These are phyloP conservation scores for Wickerhamiella siamensis DNA, from an alignment of 805 yeast genomes.

Conservation along the genomic window DNA sequence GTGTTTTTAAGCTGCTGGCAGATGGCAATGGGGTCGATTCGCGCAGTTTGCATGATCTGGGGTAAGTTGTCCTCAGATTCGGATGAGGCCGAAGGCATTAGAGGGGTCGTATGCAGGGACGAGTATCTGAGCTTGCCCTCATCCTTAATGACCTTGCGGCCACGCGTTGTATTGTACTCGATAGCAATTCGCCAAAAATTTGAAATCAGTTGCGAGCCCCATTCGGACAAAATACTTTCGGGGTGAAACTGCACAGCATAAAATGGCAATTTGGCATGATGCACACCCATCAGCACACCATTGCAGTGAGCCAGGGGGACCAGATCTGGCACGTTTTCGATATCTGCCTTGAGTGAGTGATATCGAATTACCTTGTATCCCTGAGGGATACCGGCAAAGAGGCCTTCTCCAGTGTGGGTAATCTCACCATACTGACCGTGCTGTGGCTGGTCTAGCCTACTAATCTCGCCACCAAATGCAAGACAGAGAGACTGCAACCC, in stretches of 20 bases:
- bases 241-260: constrained; percentile 97
- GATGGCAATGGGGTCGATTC: constrained; percentile 4
- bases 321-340: not conserved
- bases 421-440: constrained; percentile 77
- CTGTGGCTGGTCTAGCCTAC: constrained; percentile 40
- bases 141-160: not conserved
- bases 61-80: not conserved
- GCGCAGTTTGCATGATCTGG: not conserved
- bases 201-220: constrained; percentile 43
- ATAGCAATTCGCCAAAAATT: constrained; percentile 48
- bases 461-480: constrained; percentile 42
- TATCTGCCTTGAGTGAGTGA: constrained; percentile 59
- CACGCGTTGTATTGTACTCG: constrained; percentile 20
- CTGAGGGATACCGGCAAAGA: constrained; percentile 31
- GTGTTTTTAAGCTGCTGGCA: constrained; percentile 8
- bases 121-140: constrained; percentile 5
- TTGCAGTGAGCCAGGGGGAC: constrained; percentile 24
- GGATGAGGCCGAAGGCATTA: not conserved
- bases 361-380: constrained; percentile 64
- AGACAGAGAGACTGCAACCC: constrained; percentile 79
- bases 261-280: constrained; percentile 47
- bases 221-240: constrained; percentile 72
- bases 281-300: constrained; percentile 64
- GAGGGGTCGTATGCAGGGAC: constrained; percentile 1
- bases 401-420: constrained; percentile 20